Percentiles rank a stretch among this genome's conserved stretches.
These are phyloP conservation scores for Aureobasidium sp. DNA, from an alignment of 2,329 filamentous ascomycete genomes.

Conservation along the genomic window DNA sequence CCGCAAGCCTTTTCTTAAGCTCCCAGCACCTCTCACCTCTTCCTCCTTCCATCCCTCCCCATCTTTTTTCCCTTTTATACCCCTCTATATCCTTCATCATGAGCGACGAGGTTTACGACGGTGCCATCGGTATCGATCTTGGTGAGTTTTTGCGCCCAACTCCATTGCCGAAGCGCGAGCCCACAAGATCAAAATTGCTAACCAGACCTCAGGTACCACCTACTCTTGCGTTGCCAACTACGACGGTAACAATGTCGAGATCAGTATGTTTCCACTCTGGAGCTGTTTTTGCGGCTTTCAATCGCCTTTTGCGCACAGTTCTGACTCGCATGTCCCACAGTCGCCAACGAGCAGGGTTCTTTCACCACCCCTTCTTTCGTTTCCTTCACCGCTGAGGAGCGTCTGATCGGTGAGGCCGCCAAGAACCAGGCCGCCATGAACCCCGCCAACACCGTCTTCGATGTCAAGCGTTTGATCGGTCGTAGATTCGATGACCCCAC, in stretches of 20 bases:
- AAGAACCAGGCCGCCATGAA: constrained; percentile 99
- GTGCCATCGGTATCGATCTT: constrained; percentile 99
- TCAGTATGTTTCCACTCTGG: constrained; percentile 56
- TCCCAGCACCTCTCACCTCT: constrained; percentile 10
- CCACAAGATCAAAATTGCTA: constrained; percentile 18
- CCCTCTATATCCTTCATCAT: constrained; percentile 50
- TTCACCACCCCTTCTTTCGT: constrained; percentile 99
- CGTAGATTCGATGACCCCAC: constrained; percentile 90
- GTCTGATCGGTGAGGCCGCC: constrained; percentile 97
- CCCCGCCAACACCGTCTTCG: constrained; percentile 95
- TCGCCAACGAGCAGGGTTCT: constrained; percentile 99
- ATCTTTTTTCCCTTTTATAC: constrained; percentile 14
- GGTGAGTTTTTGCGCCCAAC: constrained; percentile 53
- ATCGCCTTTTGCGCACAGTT: constrained; percentile 1
- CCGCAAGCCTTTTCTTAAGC: constrained; percentile 15
- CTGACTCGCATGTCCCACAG: constrained; percentile 32
- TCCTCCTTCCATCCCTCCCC: constrained; percentile 14
- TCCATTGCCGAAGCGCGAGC: constrained; percentile 4
- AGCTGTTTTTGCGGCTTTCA: neutral
- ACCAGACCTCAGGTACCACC: constrained; percentile 68
- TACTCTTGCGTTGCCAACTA: constrained; percentile 99
- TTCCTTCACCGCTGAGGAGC: constrained; percentile 97
- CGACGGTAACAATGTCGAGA: constrained; percentile 99
- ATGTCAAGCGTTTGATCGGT: constrained; percentile 99
- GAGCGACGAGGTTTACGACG: constrained; percentile 93